Conservation (phyloP, 2,329 filamentous ascomycete genomes). For the Xylaria sp. region DNA sequence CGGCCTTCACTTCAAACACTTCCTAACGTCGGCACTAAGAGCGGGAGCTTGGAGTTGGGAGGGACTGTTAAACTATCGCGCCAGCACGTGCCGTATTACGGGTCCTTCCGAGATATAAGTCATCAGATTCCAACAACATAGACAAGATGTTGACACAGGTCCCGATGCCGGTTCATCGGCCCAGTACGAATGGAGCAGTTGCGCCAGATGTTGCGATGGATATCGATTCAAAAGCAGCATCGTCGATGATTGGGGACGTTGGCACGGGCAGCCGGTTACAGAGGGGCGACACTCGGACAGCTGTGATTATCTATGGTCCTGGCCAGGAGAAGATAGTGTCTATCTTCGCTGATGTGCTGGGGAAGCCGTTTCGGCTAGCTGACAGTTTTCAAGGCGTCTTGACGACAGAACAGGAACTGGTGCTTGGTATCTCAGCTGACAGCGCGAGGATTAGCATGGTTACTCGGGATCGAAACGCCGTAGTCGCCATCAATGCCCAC, state of each 20-base stretch:
- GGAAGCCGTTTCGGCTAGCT: slow-evolving; percentile 74
- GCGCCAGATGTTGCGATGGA: slow-evolving; percentile 43
- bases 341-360: slow-evolving; percentile 80
- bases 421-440: slow-evolving; percentile 71
- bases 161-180: slow-evolving; percentile 60
- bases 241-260: slow-evolving; percentile 48
- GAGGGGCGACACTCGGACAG: slow-evolving; percentile 66
- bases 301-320: slow-evolving; percentile 74
- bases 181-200: slow-evolving; percentile 48
- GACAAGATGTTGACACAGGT: slow-evolving; percentile 55
- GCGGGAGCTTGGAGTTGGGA: slow-evolving; percentile 16
- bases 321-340: slow-evolving; percentile 79
- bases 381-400: slow-evolving; percentile 64
- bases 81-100: slow-evolving; percentile 14
- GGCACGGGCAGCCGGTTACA: slow-evolving; percentile 59
- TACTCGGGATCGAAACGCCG: slow-evolving; percentile 65
- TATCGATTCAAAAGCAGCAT: slow-evolving; percentile 39
- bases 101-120: slow-evolving; percentile 19
- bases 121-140: slow-evolving; percentile 20
- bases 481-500: slow-evolving; percentile 80
- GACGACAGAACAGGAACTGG: slow-evolving; percentile 67
- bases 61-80: slow-evolving; percentile 17
- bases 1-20: slow-evolving; percentile 19
- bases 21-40: slow-evolving; percentile 6
- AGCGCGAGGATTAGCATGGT: slow-evolving; percentile 68